These are phyloP conservation scores for Adiantum capillusveneris DNA, from an alignment of 75 land plant species.

Conservation along the genomic window DNA sequence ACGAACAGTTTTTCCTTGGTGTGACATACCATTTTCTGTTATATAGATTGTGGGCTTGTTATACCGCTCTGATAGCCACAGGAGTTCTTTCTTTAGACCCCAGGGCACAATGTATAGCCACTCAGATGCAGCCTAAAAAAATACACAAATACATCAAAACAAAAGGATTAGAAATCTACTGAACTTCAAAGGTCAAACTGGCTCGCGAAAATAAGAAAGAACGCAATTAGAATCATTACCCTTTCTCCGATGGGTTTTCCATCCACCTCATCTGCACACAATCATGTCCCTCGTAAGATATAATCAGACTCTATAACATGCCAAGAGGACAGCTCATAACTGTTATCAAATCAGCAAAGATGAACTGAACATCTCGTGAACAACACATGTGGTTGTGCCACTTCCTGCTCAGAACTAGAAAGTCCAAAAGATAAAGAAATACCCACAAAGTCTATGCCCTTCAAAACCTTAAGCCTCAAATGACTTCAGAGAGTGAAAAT, in stretches of 20 bases:
- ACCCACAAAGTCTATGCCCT: too few relatives aligned
- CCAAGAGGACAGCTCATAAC: too few relatives aligned
- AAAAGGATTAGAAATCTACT: neutral
- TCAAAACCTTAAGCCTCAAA: too few relatives aligned
- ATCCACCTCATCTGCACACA: constrained; percentile 42
- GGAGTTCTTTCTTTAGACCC: constrained; percentile 43
- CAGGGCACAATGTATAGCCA: constrained; percentile 64
- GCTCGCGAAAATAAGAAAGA: too few relatives aligned
- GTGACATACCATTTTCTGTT: constrained; percentile 71
- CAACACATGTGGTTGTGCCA: too few relatives aligned
- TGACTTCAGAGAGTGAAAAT: too few relatives aligned
- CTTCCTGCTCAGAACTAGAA: too few relatives aligned
- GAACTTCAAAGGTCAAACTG: too few relatives aligned
- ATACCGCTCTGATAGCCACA: constrained; percentile 38
- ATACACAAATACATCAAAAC: neutral
- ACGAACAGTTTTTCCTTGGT: too few relatives aligned
- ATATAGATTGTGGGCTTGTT: constrained; percentile 49
- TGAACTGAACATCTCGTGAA: too few relatives aligned
- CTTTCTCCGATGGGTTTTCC: constrained; percentile 53
- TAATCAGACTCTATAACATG: neutral
- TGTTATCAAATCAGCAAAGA: too few relatives aligned
- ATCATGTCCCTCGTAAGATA: neutral
- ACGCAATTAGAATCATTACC: constrained; percentile 36
- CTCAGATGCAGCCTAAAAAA: constrained; percentile 37
- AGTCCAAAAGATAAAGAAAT: too few relatives aligned